Evolutionary conservation across 1,284 basidiomycete species (phyloP), one percentile per base, ranked within the genome.

Genomic region (Phylloboletellus chloephorus): DNA sequence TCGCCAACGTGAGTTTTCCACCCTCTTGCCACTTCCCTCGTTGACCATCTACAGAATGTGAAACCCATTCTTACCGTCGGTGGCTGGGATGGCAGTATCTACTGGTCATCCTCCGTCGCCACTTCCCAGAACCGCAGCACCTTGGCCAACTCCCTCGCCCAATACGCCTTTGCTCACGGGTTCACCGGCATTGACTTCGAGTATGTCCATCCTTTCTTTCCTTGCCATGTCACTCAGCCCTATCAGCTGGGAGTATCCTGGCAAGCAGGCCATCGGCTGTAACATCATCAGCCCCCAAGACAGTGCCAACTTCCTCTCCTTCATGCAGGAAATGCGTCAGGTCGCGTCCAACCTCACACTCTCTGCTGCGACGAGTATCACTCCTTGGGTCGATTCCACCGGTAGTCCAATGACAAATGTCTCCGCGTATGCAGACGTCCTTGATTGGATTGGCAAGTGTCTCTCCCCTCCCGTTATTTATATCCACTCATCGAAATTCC

Each of bases 151-250:
- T 76, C 85, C 26, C 71, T 92, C 38, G 65, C 74, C 28, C 59
- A 64, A 20, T 66, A 89, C 24, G 83, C 83, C 28, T 55, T 69
- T 21, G 56, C 72, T 48, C 90, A 89, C 61, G 59, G 75, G 21
- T 67, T 95, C 3, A 82, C 90, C 57, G 91, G 89, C 10, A 72
- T 95, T 43, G 90, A 95, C 60, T 82, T 94, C 50, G 91, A 94
- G 82, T 84, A 54, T 45, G 81, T 33, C 12, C 12, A 16, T 20
- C 25, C 5, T 10, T 22, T 31, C 11, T 12, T 31, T 44, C 24
- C 7, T 5, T n/a, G 0, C 1, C 7, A 5, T 38, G 11, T 31
- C n/a, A 7, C 41, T 51, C 44, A 51, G 39, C 30, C 23, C 44
- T 25, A 1, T 28, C 48, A 92, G 91, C 60, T 93, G 89, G 90